Evolutionary conservation across 73 alveolate species (phyloP).

Genomic region (Tetrahymena borealis): DNA sequence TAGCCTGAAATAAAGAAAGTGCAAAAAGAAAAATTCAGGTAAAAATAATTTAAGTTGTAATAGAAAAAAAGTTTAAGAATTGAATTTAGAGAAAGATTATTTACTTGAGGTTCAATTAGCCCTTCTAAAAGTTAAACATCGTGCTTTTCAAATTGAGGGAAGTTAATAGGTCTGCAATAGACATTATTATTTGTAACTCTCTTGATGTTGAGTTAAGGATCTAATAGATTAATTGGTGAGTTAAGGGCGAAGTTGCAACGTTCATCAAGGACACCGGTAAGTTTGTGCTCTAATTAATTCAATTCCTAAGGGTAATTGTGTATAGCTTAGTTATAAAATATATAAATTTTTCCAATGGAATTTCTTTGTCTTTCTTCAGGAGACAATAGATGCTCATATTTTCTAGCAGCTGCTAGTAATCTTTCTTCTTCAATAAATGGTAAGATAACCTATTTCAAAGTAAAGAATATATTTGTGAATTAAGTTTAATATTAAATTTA

Average conservation of each 20-base stretch:
- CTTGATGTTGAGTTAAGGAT: not conserved
- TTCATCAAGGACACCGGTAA: not conserved
- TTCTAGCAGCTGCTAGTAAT: constrained; percentile 23
- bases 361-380: not conserved
- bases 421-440: constrained; percentile 46
- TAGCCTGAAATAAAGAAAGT: too few relatives aligned
- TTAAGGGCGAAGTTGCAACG: not conserved
- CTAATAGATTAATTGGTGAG: not conserved
- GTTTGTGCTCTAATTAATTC: not conserved
- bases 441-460: not conserved
- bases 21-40: not conserved
- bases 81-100: not conserved
- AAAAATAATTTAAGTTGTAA: not conserved
- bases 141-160: not conserved
- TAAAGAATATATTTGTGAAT: too few relatives aligned
- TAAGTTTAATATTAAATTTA: too few relatives aligned
- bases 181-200: not conserved
- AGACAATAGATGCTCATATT: not conserved
- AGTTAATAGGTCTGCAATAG: not conserved
- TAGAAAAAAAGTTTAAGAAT: not conserved
- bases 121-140: not conserved
- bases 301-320: not conserved
- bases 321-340: not conserved
- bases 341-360: not conserved
- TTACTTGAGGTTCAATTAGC: not conserved